These are phyloP conservation scores for Septoria linicola DNA, from an alignment of 2,329 filamentous ascomycete genomes.

Conservation along the genomic window DNA sequence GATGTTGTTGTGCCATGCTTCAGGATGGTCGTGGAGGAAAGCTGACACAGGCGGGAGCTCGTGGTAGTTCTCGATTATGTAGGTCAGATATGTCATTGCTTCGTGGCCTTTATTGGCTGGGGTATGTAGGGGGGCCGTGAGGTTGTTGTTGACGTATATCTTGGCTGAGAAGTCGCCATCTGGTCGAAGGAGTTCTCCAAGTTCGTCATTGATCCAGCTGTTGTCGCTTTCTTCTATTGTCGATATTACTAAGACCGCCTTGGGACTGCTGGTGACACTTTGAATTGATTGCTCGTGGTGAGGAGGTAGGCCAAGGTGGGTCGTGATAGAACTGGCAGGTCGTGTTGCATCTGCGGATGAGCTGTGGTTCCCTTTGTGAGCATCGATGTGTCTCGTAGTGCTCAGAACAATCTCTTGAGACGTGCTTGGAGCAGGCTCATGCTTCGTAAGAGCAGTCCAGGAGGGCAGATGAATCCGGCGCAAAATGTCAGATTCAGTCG, in stretches of 20 bases:
- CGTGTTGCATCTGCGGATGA: not conserved
- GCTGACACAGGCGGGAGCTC: conserved; percentile 57
- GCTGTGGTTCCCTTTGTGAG: not conserved
- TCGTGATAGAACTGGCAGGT: not conserved
- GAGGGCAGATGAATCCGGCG: not conserved
- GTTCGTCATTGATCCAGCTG: conserved; percentile 22
- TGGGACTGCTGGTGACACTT: not conserved
- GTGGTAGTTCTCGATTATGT: conserved; percentile 62
- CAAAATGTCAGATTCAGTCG: conserved; percentile 1
- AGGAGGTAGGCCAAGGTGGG: too few relatives aligned
- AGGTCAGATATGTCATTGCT: conserved; percentile 61
- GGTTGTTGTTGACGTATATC: conserved; percentile 25
- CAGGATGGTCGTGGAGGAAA: conserved; percentile 62
- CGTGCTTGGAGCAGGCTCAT: not conserved
- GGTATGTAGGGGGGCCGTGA: conserved; percentile 48
- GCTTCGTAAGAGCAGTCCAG: not conserved
- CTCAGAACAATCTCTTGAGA: not conserved
- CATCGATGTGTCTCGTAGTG: not conserved
- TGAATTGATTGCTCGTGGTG: not conserved
- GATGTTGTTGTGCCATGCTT: conserved; percentile 59
- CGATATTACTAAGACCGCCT: conserved; percentile 20
- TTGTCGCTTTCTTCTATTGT: conserved; percentile 20
- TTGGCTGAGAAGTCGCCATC: conserved; percentile 18
- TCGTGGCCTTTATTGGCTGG: conserved; percentile 62
- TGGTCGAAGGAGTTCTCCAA: conserved; percentile 21